Evolutionary conservation across 1,284 basidiomycete species (phyloP).

Genomic region (Farysia itapuensis): DNA sequence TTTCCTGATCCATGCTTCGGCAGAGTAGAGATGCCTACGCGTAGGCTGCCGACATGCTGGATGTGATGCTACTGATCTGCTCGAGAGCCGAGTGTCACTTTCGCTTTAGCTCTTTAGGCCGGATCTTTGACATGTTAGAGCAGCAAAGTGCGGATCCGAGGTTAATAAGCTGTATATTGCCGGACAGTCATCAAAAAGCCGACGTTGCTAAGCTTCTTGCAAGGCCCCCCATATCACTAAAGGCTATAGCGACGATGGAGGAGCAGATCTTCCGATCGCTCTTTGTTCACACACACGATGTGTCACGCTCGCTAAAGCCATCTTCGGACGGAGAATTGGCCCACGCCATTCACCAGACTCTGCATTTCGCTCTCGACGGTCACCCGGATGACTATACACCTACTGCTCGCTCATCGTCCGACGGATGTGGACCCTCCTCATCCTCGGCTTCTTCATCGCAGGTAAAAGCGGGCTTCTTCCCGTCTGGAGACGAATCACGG

Average conservation of each 20-base stretch:
- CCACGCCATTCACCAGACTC: slow-evolving; percentile 51
- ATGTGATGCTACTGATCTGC: no score
- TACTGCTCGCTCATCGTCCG: slow-evolving; percentile 10
- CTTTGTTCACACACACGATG: slow-evolving; percentile 51
- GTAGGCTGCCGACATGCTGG: no score
- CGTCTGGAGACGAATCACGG: slow-evolving; percentile 19
- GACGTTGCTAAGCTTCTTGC: no score
- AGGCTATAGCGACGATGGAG: no score
- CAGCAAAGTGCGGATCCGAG: no score
- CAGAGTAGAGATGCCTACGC: no score
- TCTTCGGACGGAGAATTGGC: slow-evolving; percentile 49
- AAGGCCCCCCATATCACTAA: no score
- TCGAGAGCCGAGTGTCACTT: no score
- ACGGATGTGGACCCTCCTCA: slow-evolving; percentile 20
- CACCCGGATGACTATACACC: slow-evolving; percentile 43
- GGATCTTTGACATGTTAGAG: no score
- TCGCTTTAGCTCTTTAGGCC: no score
- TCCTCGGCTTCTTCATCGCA: not conserved
- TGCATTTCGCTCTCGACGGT: slow-evolving; percentile 52
- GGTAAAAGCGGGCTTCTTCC: slow-evolving; percentile 38
- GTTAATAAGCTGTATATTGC: no score
- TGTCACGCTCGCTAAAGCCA: slow-evolving; percentile 45
- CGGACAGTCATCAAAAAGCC: no score
- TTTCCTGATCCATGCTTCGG: not conserved
- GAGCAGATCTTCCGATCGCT: slow-evolving; percentile 26